A percentile compares a stretch with the other conserved stretches of the same genome.
These are phyloP conservation scores for Tulasnella sp. DNA, from an alignment of 768 basidiomycete species.

Conservation along the genomic window DNA sequence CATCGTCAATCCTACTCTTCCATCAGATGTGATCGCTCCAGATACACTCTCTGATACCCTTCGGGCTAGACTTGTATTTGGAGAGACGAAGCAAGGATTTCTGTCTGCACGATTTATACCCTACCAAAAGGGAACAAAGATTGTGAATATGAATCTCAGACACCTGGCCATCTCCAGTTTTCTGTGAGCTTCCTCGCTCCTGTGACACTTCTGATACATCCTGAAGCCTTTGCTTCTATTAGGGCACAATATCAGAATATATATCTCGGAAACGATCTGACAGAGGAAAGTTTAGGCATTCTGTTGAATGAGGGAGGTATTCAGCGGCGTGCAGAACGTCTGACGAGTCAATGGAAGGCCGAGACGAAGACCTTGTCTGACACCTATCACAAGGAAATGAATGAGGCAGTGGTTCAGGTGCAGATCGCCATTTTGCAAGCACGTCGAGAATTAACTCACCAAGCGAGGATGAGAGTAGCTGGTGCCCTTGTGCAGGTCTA, in stretches of 20 bases:
- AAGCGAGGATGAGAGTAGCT: too few relatives aligned
- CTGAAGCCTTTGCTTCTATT: neutral
- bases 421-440: too few relatives aligned
- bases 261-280: neutral
- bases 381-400: too few relatives aligned
- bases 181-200: neutral
- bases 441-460: too few relatives aligned
- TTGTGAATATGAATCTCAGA: neutral
- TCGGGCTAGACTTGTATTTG: slow-evolving; percentile 30
- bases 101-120: slow-evolving; percentile 25
- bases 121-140: neutral
- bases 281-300: slow-evolving; percentile 22
- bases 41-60: too few relatives aligned
- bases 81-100: slow-evolving; percentile 34
- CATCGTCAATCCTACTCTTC: too few relatives aligned
- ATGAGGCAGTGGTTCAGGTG: too few relatives aligned
- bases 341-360: too few relatives aligned
- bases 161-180: neutral
- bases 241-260: neutral
- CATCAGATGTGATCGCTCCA: too few relatives aligned
- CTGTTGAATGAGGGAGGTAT: slow-evolving; percentile 25
- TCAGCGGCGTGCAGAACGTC: slow-evolving; percentile 23
- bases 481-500: too few relatives aligned
- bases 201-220: neutral
- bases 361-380: too few relatives aligned